These are phyloP conservation scores for Ogataea wickerhamii DNA, from an alignment of 805 yeast species.

Conservation along the genomic window DNA sequence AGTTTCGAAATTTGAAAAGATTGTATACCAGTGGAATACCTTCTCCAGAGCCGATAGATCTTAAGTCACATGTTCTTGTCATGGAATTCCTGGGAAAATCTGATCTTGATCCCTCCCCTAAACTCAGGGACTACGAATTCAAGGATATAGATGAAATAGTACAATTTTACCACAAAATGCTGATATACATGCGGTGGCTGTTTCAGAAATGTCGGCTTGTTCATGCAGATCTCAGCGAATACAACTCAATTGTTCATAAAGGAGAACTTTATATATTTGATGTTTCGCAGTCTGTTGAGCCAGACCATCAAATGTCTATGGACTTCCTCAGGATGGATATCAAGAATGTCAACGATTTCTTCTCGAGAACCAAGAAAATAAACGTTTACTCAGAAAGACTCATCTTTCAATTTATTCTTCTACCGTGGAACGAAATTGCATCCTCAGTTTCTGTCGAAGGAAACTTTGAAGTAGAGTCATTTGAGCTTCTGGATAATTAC, in stretches of 20 bases:
- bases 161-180: conserved; percentile 69
- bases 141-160: conserved; percentile 61
- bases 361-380: conserved; percentile 65
- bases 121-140: conserved; percentile 79
- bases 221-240: conserved; percentile 96
- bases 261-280: conserved; percentile 82
- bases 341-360: conserved; percentile 89
- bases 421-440: conserved; percentile 33
- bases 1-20: conserved; percentile 87
- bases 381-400: conserved; percentile 77
- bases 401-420: conserved; percentile 74
- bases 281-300: conserved; percentile 96
- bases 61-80: conserved; percentile 84
- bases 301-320: conserved; percentile 94
- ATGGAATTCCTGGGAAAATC: conserved; percentile 87
- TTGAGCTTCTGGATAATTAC: conserved; percentile 38
- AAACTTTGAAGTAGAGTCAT: conserved; percentile 40
- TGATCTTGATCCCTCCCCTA: conserved; percentile 86
- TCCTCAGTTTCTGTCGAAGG: conserved; percentile 8
- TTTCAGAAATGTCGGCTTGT: conserved; percentile 86
- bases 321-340: conserved; percentile 97
- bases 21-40: conserved; percentile 75
- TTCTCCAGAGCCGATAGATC: conserved; percentile 89
- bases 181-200: conserved; percentile 81
- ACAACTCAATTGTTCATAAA: conserved; percentile 83